These are phyloP conservation scores for Suillus ampliporus DNA, from an alignment of 768 basidiomycete species.

Conservation along the genomic window DNA sequence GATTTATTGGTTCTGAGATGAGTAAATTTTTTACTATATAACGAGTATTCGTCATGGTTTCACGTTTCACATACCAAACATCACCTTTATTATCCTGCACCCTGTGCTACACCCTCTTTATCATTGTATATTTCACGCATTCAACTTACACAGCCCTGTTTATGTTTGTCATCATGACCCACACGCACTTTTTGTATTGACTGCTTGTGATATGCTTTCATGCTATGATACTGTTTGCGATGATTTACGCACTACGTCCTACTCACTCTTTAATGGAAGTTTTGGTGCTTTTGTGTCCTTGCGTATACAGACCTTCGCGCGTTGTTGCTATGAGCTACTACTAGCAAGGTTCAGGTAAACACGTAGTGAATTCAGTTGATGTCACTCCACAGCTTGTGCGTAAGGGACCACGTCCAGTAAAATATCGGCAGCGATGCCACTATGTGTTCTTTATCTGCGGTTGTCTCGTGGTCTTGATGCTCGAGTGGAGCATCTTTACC, in stretches of 20 bases:
- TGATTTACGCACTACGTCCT: background rate
- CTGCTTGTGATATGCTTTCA: background rate
- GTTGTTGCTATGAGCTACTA: background rate
- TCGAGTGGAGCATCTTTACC: background rate
- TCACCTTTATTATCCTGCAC: background rate
- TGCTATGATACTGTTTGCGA: background rate
- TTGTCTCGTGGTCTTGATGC: background rate
- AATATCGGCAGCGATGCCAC: background rate
- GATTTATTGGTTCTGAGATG: conserved; percentile 1
- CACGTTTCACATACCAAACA: background rate
- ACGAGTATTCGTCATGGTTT: too few species aligned
- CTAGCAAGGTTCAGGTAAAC: background rate
- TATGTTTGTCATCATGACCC: background rate
- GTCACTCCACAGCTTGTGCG: background rate
- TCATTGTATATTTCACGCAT: conserved; percentile 4
- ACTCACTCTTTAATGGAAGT: background rate
- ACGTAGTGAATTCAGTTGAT: background rate
- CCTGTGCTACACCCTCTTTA: conserved; percentile 3
- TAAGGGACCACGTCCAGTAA: background rate
- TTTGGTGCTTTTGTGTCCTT: background rate
- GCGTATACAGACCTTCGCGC: too few species aligned
- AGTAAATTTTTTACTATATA: conserved; percentile 1
- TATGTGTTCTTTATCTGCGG: background rate
- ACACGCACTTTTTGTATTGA: conserved; percentile 7
- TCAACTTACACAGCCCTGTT: background rate